Evolutionary conservation across 75 land plant genomes (phyloP).

Genomic region (Sequoia sempervirens): DNA sequence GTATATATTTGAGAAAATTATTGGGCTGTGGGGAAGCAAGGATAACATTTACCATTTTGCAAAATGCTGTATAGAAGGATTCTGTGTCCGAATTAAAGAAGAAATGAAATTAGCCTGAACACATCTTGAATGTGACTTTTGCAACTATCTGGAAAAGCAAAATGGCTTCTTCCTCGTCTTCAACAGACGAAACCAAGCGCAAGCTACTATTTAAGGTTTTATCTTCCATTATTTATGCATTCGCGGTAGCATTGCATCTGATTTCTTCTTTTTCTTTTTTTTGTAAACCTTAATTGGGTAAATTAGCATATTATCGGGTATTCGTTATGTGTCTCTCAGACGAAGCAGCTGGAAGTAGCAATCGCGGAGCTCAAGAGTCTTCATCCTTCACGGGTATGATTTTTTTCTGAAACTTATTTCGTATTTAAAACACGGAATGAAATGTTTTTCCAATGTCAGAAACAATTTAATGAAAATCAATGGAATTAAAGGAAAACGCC

Average conservation of each 20-base stretch:
- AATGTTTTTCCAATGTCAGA: neutral
- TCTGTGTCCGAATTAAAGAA: too few species aligned
- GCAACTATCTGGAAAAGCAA: neutral
- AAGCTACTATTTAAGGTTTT: neutral
- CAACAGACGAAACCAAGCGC: neutral
- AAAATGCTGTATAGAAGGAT: too few species aligned
- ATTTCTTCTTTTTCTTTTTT: neutral
- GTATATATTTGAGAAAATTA: too few species aligned
- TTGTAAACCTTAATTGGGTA: too few species aligned
- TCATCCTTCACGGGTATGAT: slow-evolving; percentile 15
- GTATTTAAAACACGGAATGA: neutral
- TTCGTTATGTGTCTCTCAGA: slow-evolving; percentile 11
- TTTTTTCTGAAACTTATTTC: neutral
- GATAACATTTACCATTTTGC: too few species aligned
- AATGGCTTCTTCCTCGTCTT: neutral
- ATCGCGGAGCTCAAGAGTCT: slow-evolving; percentile 27
- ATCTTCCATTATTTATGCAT: neutral
- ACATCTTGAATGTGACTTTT: too few species aligned
- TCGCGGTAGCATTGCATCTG: neutral
- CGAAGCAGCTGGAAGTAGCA: slow-evolving; percentile 26
- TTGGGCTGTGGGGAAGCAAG: too few species aligned
- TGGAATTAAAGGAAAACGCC: neutral
- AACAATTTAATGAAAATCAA: neutral
- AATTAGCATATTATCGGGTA: neutral
- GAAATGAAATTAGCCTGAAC: too few species aligned